These are phyloP conservation scores for Arthroderma sp. DNA, from an alignment of 2,329 filamentous ascomycete species.

Conservation along the genomic window DNA sequence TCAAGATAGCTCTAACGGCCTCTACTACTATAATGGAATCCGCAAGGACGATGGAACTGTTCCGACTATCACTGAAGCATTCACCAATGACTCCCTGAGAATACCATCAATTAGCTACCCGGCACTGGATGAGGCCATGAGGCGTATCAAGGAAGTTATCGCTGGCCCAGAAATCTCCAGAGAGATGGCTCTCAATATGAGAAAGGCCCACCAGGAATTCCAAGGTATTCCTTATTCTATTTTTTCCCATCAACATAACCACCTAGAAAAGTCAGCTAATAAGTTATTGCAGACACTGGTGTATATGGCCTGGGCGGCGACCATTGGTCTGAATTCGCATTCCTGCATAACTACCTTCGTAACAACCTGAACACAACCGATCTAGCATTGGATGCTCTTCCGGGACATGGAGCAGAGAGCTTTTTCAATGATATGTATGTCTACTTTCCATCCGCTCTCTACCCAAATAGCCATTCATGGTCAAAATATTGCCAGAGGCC, in stretches of 20 bases:
- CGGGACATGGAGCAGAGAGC: too few relatives aligned
- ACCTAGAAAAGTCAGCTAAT: neutral
- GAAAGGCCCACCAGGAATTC: slow-evolving; percentile 1
- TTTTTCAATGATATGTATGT: too few relatives aligned
- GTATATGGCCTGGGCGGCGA: slow-evolving; percentile 1
- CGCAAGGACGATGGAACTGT: slow-evolving; percentile 15
- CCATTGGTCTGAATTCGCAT: slow-evolving; percentile 49
- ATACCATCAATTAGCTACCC: neutral
- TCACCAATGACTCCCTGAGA: slow-evolving; percentile 9
- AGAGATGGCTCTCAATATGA: neutral
- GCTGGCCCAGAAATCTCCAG: neutral
- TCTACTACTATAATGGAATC: slow-evolving; percentile 13
- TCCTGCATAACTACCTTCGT: slow-evolving; percentile 44
- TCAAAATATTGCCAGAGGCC: too few relatives aligned
- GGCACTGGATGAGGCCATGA: neutral
- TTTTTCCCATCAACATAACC: neutral
- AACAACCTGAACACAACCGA: slow-evolving; percentile 13
- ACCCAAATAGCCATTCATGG: too few relatives aligned
- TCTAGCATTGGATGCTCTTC: neutral
- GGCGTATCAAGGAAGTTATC: neutral
- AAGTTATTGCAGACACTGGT: neutral
- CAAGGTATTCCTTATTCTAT: neutral
- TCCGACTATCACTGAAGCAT: slow-evolving; percentile 14
- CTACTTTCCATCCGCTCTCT: too few relatives aligned
- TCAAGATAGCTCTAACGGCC: slow-evolving; percentile 18